Percentiles rank a stretch among this genome's conserved stretches.
phyloP scores from a whole-genome alignment of 768 basidiomycete genomes.

The Coprinopsis cinerea region DNA sequence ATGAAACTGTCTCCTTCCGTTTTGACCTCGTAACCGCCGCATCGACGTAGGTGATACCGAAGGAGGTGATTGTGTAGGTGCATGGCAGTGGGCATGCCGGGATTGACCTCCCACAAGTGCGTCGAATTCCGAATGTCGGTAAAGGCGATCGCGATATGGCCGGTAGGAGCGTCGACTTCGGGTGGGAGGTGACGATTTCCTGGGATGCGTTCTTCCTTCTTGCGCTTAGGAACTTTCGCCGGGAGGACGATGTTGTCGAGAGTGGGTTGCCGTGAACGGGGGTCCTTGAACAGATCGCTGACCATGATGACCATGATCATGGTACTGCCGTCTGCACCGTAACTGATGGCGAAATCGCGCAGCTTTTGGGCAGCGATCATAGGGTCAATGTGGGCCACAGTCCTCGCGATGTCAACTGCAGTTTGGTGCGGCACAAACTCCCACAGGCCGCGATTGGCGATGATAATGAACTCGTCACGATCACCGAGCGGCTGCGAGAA shows the following conservation, averaged over 20 bases:
- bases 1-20: slow-evolving; percentile 99
- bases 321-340: slow-evolving; percentile 86
- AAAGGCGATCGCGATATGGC: slow-evolving; percentile 90
- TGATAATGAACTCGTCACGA: slow-evolving; percentile 92
- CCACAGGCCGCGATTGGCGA: slow-evolving; percentile 92
- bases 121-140: slow-evolving; percentile 98
- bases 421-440: slow-evolving; percentile 91
- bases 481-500: slow-evolving; percentile 62
- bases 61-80: slow-evolving; percentile 83
- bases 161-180: slow-evolving; percentile 80
- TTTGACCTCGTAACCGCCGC: slow-evolving; percentile 98
- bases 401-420: slow-evolving; percentile 91
- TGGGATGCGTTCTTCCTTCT: slow-evolving; percentile 39
- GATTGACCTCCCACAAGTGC: slow-evolving; percentile 91
- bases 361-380: slow-evolving; percentile 93
- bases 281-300: slow-evolving; percentile 61
- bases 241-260: slow-evolving; percentile 40
- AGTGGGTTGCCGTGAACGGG: slow-evolving; percentile 41
- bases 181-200: slow-evolving; percentile 58
- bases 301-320: slow-evolving; percentile 98
- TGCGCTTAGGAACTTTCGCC: slow-evolving; percentile 25
- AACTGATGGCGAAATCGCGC: slow-evolving; percentile 93
- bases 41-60: slow-evolving; percentile 77
- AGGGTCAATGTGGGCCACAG: slow-evolving; percentile 67
- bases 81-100: slow-evolving; percentile 93